Evolutionary conservation across 805 yeast species (phyloP).

Genomic region (Naumovozyma baii): DNA sequence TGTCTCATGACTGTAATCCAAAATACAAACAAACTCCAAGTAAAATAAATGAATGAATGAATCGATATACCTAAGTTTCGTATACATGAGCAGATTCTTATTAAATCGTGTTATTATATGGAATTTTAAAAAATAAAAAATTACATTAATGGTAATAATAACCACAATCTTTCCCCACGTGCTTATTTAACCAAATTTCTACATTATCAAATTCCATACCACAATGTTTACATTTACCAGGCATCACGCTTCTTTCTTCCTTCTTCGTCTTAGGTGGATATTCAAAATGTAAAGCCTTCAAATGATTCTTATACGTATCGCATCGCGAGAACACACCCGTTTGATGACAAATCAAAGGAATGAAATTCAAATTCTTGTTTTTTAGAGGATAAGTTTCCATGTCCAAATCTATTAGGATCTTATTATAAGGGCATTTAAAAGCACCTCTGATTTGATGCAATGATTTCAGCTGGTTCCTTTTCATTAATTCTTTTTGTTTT

Average conservation of each 20-base stretch:
- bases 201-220: slow-evolving; percentile 52
- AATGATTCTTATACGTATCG: slow-evolving; percentile 83
- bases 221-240: slow-evolving; percentile 73
- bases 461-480: slow-evolving; percentile 13
- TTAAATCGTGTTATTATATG: too few species aligned
- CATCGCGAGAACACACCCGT: slow-evolving; percentile 80
- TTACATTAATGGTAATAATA: slow-evolving; percentile 13
- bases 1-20: too few species aligned
- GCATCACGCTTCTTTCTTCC: slow-evolving; percentile 53
- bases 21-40: too few species aligned
- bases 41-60: too few species aligned
- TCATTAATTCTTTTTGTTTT: slow-evolving; percentile 3
- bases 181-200: slow-evolving; percentile 68
- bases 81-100: too few species aligned
- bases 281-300: slow-evolving; percentile 77
- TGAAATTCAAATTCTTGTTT: slow-evolving; percentile 1
- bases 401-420: slow-evolving; percentile 19
- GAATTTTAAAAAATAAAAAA: too few species aligned
- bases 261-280: slow-evolving; percentile 80
- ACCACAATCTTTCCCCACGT: slow-evolving; percentile 42
- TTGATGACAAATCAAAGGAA: slow-evolving; percentile 46
- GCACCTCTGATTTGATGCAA: slow-evolving; percentile 27
- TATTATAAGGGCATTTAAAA: slow-evolving; percentile 65
- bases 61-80: too few species aligned
- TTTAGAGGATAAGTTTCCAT: slow-evolving; percentile 17